A percentile compares a stretch with the other conserved stretches of the same genome.
phyloP scores from a whole-genome alignment of 306 rosid species.

The Lagenaria siceraria region DNA sequence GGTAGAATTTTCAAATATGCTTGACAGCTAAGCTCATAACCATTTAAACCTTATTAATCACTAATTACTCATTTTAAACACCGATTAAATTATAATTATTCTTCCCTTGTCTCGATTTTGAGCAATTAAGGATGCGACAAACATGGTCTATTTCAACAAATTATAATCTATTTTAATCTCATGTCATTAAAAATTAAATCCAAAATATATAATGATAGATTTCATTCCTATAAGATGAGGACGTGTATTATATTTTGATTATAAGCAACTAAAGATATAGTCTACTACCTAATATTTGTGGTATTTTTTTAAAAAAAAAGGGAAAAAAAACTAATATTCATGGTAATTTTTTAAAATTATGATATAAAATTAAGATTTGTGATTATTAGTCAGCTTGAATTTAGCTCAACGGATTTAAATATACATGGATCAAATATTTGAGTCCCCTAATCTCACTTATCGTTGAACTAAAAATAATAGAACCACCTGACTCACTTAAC shows the following conservation, averaged over 20 bases:
- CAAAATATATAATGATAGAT: not conserved
- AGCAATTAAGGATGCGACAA: not conserved
- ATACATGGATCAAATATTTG: too few relatives aligned
- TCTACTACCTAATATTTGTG: too few relatives aligned
- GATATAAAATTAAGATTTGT: not conserved
- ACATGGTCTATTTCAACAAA: not conserved
- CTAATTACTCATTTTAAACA: not conserved
- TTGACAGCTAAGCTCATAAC: not conserved
- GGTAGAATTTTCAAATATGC: not conserved
- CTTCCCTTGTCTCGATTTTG: not conserved
- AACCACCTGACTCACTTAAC: too few relatives aligned
- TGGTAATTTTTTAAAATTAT: too few relatives aligned
- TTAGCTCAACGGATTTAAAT: too few relatives aligned
- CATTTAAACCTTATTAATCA: not conserved
- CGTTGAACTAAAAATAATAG: too few relatives aligned
- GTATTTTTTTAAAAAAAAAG: too few relatives aligned
- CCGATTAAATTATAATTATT: not conserved
- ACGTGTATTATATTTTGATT: not conserved
- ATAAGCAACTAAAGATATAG: too few relatives aligned
- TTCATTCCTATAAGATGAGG: not conserved
- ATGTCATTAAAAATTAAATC: not conserved
- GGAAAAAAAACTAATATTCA: too few relatives aligned
- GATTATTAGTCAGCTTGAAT: not conserved
- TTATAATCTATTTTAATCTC: not conserved
- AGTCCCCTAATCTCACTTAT: too few relatives aligned